Base-by-base conservation (phyloP, 2,329 filamentous ascomycete species). In the Trichoderma pleuroti region DNA sequence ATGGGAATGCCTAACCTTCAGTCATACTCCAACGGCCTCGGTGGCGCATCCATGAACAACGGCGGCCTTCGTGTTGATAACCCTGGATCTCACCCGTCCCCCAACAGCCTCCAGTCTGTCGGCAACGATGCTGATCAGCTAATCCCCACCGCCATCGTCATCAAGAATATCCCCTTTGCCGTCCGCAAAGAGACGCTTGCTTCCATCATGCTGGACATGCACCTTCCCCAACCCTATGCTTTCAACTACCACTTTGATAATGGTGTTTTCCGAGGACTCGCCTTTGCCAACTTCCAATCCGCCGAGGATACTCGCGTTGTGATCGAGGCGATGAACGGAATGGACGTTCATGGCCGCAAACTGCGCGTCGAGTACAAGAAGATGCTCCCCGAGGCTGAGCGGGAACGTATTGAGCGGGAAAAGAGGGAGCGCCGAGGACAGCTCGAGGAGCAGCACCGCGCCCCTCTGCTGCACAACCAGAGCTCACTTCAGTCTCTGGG, bases 171-270 rank as follows among this genome's bases (percentile, higher is more conserved):
- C 46, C 96, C 97, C 0, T 99, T 99, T 80, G 96, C 97, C 32
- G 94, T 98, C 70, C 94, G 97, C 81, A 98, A 98, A 83, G 96
- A 99, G 82, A 93, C 95, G 77, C 86, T 99, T 49, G 93, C 97
- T 39, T 90, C 91, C 73, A 87, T 98, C 75, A 99, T 99, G 96
- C 93, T 94, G 10, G 93, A 97, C 24, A 89, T 98, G 87, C 92
- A 93, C 75, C 87, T 99, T 49, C 96, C 96, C 1, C 89, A 98
- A 75, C 96, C 96, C 0, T 99, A 99, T 78, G 96, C 96, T 14
- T 99, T 99, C 86, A 99, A 99, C 85, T 98, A 99, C 78, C 96
- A 99, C 81, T 99, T 99, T 78, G 96, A 99, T 80, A 97, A 97
- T 77, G 96, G 96, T 32, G 94, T 99, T 32, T 99, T 99, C 84